phyloP scores from a whole-genome alignment of 2,329 filamentous ascomycete species.

The Aaosphaeria arxii region DNA sequence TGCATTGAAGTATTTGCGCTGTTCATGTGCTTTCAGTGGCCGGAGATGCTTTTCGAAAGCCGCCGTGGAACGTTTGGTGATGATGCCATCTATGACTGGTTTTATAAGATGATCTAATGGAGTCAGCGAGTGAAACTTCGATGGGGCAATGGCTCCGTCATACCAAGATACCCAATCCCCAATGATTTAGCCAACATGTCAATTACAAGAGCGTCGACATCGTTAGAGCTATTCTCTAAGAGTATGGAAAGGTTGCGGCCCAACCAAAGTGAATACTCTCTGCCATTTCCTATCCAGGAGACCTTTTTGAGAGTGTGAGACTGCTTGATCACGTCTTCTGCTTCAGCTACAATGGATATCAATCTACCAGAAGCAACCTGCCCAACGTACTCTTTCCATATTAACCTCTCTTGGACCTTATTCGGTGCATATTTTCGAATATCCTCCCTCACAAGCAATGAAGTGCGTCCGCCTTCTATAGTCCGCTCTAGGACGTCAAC shows the following conservation, averaged over 20 bases:
- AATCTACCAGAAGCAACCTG: conserved; percentile 60
- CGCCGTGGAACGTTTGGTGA: conserved; percentile 3
- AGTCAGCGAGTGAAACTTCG: background rate
- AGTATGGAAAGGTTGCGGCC: conserved; percentile 58
- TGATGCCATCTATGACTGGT: conserved; percentile 7
- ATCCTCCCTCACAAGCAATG: conserved; percentile 45
- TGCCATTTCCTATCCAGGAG: conserved; percentile 64
- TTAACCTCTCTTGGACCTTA: conserved; percentile 46
- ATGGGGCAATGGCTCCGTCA: background rate
- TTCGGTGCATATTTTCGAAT: conserved; percentile 41
- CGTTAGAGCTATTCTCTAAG: conserved; percentile 39
- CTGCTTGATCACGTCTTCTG: conserved; percentile 49
- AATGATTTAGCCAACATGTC: conserved; percentile 51
- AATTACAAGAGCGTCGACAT: conserved; percentile 28
- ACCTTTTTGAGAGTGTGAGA: conserved; percentile 12
- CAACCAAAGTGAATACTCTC: conserved; percentile 68
- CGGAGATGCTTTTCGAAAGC: conserved; percentile 38
- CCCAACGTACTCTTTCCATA: conserved; percentile 63
- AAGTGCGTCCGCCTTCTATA: conserved; percentile 44
- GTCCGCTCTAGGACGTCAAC: conserved; percentile 42
- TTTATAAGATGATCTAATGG: conserved; percentile 17
- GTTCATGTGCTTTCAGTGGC: conserved; percentile 47
- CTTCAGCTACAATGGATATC: conserved; percentile 58
- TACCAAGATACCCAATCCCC: conserved; percentile 68
- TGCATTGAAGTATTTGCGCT: conserved; percentile 42